phyloP scores from a whole-genome alignment of 2,329 filamentous ascomycete genomes.

The Penicillium nordicum region DNA sequence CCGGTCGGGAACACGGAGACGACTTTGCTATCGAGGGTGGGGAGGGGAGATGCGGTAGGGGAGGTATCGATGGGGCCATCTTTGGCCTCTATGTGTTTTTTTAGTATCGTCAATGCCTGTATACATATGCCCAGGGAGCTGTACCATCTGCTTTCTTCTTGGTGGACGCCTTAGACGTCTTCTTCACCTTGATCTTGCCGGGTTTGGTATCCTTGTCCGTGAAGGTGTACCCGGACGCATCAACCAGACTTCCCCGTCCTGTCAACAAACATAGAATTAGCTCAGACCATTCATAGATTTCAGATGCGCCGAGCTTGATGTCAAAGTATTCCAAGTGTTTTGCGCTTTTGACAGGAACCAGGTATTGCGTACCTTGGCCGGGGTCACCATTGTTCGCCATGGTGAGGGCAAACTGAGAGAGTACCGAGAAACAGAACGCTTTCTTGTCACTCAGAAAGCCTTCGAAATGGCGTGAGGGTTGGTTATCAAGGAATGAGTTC shows the following conservation, averaged over 20 bases:
- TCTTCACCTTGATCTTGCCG: constrained; percentile 46
- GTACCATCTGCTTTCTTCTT: constrained; percentile 37
- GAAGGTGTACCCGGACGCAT: constrained; percentile 47
- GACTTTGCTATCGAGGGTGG: constrained; percentile 67
- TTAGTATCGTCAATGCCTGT: background rate
- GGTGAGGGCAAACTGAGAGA: constrained; percentile 13
- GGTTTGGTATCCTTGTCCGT: constrained; percentile 44
- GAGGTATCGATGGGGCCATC: constrained; percentile 31
- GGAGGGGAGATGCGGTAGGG: constrained; percentile 42
- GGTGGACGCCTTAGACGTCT: constrained; percentile 32
- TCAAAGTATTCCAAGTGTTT: constrained; percentile 1
- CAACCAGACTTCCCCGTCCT: constrained; percentile 39
- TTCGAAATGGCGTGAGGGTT: background rate
- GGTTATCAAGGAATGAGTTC: constrained; percentile 7
- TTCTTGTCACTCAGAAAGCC: constrained; percentile 1
- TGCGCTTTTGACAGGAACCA: constrained; percentile 5
- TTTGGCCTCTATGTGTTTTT: constrained; percentile 21
- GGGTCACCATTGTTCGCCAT: constrained; percentile 38
- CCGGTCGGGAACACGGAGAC: constrained; percentile 78
- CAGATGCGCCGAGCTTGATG: background rate
- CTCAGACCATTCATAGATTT: background rate
- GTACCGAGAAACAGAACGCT: constrained; percentile 2
- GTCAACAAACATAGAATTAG: constrained; percentile 4
- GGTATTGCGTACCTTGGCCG: constrained; percentile 32
- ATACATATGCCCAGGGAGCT: constrained; percentile 4